Conservation (phyloP, 306 rosid species). For the Corylus americana region DNA sequence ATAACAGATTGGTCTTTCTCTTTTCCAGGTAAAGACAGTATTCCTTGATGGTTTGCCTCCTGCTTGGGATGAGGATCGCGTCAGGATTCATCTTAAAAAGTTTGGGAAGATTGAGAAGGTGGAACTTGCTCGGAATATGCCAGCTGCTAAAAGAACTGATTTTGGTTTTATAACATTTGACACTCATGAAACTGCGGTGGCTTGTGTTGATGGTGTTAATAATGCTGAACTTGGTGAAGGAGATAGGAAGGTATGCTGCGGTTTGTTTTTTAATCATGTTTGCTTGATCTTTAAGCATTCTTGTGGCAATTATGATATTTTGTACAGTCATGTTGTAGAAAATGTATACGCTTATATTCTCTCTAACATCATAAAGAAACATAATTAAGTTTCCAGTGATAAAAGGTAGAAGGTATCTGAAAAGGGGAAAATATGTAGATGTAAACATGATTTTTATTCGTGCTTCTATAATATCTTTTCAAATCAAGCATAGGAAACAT, state of each 20-base stretch:
- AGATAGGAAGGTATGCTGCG: constrained; percentile 5
- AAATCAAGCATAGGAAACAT: not conserved
- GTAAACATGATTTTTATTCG: not conserved
- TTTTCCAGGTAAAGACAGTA: constrained; percentile 8
- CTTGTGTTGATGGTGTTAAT: constrained; percentile 11
- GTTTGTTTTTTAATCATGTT: not conserved
- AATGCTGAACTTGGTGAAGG: not conserved
- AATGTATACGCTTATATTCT: not conserved
- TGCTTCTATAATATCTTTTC: not conserved
- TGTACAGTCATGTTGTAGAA: not conserved
- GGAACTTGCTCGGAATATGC: constrained; percentile 14
- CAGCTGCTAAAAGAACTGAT: constrained; percentile 14
- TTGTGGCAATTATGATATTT: not conserved
- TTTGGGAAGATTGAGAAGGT: constrained; percentile 16
- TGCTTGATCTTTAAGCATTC: not conserved
- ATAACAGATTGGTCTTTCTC: not conserved
- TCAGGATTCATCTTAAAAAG: constrained; percentile 2
- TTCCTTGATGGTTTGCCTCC: constrained; percentile 19
- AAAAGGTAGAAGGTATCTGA: not conserved
- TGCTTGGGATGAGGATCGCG: constrained; percentile 12
- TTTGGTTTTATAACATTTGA: constrained; percentile 16
- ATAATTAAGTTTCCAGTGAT: not conserved
- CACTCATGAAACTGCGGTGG: not conserved
- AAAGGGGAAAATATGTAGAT: not conserved
- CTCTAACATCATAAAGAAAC: not conserved